Evolutionary conservation across 495 filamentous ascomycete genomes (phyloP).

Genomic region (Penicilliopsis zonata): DNA sequence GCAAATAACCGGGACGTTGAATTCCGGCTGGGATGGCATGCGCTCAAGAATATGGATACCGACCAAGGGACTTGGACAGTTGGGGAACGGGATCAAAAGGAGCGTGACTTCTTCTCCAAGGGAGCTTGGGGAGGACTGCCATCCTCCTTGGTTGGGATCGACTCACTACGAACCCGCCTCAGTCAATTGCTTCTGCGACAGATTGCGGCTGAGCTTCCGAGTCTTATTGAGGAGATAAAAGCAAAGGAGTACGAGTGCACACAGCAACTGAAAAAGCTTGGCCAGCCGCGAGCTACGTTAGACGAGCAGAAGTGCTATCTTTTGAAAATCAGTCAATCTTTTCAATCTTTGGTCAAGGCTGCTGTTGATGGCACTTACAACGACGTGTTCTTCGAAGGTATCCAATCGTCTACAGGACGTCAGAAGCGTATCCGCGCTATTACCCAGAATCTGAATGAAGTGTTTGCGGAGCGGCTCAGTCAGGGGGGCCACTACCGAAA

Average conservation of each 20-base stretch:
- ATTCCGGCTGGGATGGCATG: constrained; percentile 37
- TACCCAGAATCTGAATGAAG: neutral
- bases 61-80: constrained; percentile 25
- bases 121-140: constrained; percentile 36
- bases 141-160: constrained; percentile 31
- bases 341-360: constrained; percentile 6
- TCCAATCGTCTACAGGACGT: too few relatives aligned
- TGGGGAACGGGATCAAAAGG: constrained; percentile 19
- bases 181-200: constrained; percentile 45
- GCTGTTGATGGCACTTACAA: constrained; percentile 13
- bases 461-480: constrained; percentile 36
- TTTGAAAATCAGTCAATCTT: constrained; percentile 7
- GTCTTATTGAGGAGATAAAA: constrained; percentile 45
- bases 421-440: too few relatives aligned
- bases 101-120: constrained; percentile 29
- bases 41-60: constrained; percentile 33
- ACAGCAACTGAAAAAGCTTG: constrained; percentile 7
- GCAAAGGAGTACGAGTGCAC: constrained; percentile 18
- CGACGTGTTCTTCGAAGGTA: constrained; percentile 5
- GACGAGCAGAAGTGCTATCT: constrained; percentile 7
- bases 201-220: constrained; percentile 44
- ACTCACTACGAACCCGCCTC: constrained; percentile 34
- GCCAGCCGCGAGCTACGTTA: constrained; percentile 6
- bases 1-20: constrained; percentile 29
- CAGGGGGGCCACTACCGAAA: constrained; percentile 29